phyloP scores from a whole-genome alignment of 2,329 filamentous ascomycete species.

The Nigrospora osmanthi region DNA sequence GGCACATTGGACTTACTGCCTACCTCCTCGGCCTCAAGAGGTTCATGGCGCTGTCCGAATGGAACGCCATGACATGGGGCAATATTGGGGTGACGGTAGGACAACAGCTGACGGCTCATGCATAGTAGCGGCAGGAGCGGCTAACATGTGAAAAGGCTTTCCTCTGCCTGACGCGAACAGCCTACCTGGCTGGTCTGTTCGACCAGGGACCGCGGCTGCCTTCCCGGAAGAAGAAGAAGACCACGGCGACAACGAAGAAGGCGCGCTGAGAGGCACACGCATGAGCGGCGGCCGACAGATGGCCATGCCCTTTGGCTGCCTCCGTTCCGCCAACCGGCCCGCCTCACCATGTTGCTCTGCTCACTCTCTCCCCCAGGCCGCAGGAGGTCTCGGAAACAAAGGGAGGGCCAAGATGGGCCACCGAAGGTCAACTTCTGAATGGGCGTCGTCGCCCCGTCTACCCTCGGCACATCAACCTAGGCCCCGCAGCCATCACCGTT shows the following conservation, averaged over 20 bases:
- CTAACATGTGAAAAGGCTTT: conserved; percentile 30
- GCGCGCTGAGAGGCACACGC: background rate
- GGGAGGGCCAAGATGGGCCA: too few species aligned
- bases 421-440: too few species aligned
- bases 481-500: too few species aligned
- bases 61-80: conserved; percentile 68
- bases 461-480: too few species aligned
- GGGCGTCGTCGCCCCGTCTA: too few species aligned
- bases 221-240: background rate
- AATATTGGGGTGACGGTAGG: conserved; percentile 60
- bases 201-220: conserved; percentile 30
- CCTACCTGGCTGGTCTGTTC: conserved; percentile 53
- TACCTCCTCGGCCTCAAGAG: conserved; percentile 47
- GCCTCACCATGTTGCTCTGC: too few species aligned
- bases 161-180: conserved; percentile 46
- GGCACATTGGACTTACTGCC: conserved; percentile 57
- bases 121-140: background rate
- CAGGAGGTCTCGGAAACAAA: too few species aligned
- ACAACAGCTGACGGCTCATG: conserved; percentile 1
- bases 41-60: conserved; percentile 44
- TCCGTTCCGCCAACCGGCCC: too few species aligned
- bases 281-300: too few species aligned
- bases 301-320: too few species aligned
- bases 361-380: too few species aligned
- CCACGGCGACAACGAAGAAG: background rate